Evolutionary conservation across 805 yeast genomes (phyloP).

Genomic region (Wickerhamomyces chambardii): DNA sequence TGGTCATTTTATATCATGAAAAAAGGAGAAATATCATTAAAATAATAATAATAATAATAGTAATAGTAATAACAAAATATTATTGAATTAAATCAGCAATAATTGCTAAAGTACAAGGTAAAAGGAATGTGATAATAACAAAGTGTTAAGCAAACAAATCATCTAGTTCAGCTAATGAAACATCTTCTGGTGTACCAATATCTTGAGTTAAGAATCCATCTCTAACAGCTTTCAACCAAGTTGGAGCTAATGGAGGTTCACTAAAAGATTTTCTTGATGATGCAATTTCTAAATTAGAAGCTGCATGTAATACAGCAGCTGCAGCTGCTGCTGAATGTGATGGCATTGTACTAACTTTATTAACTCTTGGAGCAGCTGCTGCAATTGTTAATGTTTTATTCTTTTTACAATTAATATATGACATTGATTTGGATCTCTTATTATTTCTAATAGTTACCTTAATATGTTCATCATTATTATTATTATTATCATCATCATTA

Average conservation of each 20-base stretch:
- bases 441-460: conserved; percentile 33
- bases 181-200: conserved; percentile 71
- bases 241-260: conserved; percentile 32
- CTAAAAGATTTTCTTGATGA: conserved; percentile 10
- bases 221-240: conserved; percentile 68
- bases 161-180: conserved; percentile 62
- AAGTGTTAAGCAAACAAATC: conserved; percentile 30
- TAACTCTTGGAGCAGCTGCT: conserved; percentile 75
- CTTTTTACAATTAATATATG: conserved; percentile 45
- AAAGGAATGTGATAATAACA: too few relatives aligned
- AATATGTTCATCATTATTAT: conserved; percentile 23
- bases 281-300: conserved; percentile 41
- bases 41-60: too few relatives aligned
- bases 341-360: conserved; percentile 48
- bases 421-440: conserved; percentile 57
- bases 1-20: too few relatives aligned
- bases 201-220: conserved; percentile 74
- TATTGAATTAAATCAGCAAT: too few relatives aligned
- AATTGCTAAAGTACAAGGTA: too few relatives aligned
- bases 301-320: conserved; percentile 66
- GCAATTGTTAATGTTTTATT: conserved; percentile 52
- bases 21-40: too few relatives aligned
- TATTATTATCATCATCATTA: conserved; percentile 27
- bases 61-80: too few relatives aligned
- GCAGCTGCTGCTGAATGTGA: conserved; percentile 63